These are phyloP conservation scores for Trichoderma asperellum DNA, from an alignment of 2,329 filamentous ascomycete genomes.

Conservation along the genomic window DNA sequence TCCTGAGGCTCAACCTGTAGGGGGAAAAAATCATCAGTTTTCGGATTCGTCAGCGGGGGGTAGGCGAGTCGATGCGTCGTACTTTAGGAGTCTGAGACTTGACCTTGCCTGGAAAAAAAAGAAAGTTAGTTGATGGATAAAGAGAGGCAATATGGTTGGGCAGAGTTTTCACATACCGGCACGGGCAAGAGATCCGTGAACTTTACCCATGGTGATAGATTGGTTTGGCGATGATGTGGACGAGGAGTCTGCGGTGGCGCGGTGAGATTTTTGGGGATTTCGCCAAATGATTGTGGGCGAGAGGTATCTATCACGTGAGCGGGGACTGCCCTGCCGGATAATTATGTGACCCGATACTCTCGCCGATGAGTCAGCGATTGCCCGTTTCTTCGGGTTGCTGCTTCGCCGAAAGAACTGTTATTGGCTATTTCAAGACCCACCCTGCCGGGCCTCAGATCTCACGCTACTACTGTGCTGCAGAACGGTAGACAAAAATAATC, in stretches of 20 bases:
- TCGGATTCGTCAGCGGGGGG: constrained; percentile 33
- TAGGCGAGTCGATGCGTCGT: constrained; percentile 46
- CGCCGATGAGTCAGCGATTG: constrained; percentile 9
- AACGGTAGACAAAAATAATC: neutral
- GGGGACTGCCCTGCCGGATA: constrained; percentile 43
- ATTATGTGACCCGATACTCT: constrained; percentile 20
- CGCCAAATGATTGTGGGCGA: constrained; percentile 46
- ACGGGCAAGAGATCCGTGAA: constrained; percentile 93
- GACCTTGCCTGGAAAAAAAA: constrained; percentile 80
- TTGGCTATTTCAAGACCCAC: neutral
- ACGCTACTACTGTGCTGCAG: neutral
- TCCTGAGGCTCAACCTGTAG: constrained; percentile 81
- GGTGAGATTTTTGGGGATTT: constrained; percentile 44
- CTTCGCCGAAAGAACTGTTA: neutral
- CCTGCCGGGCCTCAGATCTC: neutral
- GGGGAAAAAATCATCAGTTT: constrained; percentile 38
- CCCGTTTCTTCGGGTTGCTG: neutral
- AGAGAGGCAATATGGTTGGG: neutral
- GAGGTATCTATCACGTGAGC: constrained; percentile 45
- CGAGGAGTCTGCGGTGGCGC: constrained; percentile 41
- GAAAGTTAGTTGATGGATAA: constrained; percentile 46
- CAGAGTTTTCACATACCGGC: constrained; percentile 54
- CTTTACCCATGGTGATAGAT: constrained; percentile 78
- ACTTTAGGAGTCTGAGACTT: constrained; percentile 95
- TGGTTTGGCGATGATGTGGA: constrained; percentile 45